Conservation (phyloP, 768 basidiomycete species). For the Tylopilus subfusipes region DNA sequence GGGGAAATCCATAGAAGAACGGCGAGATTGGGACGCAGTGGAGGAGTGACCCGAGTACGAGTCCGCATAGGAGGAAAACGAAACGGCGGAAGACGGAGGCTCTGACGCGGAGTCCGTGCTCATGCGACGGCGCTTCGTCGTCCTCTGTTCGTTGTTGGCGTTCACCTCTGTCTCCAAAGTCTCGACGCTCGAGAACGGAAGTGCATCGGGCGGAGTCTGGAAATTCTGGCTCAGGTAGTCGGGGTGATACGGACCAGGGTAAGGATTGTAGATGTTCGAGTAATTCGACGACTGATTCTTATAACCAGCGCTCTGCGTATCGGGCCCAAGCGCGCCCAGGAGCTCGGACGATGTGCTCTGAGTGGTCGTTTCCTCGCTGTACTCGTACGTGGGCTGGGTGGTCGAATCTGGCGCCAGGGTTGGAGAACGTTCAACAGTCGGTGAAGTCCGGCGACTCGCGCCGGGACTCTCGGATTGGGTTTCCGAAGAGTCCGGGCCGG, state of each 20-base stretch:
- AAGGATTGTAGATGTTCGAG: constrained; percentile 41
- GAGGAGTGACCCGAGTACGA: constrained; percentile 59
- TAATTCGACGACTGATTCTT: constrained; percentile 28
- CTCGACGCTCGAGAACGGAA: constrained; percentile 53
- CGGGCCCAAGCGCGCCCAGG: constrained; percentile 42
- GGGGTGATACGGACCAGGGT: constrained; percentile 73
- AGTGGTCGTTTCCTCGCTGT: constrained; percentile 41
- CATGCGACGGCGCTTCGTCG: constrained; percentile 69
- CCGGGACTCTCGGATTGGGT: constrained; percentile 76
- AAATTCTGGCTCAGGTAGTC: constrained; percentile 61
- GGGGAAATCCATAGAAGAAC: constrained; percentile 62
- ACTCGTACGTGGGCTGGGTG: constrained; percentile 53
- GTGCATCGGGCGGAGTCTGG: constrained; percentile 43
- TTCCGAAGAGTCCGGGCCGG: constrained; percentile 51
- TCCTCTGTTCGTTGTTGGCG: constrained; percentile 33
- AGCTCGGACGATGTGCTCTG: constrained; percentile 49
- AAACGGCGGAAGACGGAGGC: constrained; percentile 59
- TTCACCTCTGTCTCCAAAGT: constrained; percentile 41
- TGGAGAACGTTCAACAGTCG: constrained; percentile 55
- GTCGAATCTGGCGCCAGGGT: constrained; percentile 71
- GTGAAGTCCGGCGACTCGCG: constrained; percentile 70
- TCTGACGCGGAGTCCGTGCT: constrained; percentile 53
- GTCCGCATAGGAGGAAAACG: constrained; percentile 59
- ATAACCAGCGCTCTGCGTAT: constrained; percentile 23
- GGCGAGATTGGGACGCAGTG: constrained; percentile 54